These are phyloP conservation scores for Fomitopsis palustris DNA, from an alignment of 1,284 basidiomycete species.

Conservation along the genomic window DNA sequence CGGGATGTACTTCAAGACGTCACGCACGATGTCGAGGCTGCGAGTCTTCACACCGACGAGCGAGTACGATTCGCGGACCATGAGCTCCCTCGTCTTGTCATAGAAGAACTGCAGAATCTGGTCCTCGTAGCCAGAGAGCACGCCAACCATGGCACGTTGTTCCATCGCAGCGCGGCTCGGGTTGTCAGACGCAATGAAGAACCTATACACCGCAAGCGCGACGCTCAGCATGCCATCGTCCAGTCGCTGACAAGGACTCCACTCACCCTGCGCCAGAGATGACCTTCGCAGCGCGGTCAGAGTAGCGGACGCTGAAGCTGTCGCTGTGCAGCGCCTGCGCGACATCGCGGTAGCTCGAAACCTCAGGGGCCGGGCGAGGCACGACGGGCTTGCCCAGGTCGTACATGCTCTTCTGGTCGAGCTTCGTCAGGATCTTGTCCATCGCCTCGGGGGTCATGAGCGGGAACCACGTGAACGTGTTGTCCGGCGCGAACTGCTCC, in stretches of 20 bases:
- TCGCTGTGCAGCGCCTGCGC: constrained; percentile 47
- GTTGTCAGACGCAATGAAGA: constrained; percentile 55
- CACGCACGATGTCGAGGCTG: constrained; percentile 66
- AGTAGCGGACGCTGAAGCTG: constrained; percentile 48
- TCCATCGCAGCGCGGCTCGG: constrained; percentile 38
- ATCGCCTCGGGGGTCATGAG: constrained; percentile 74
- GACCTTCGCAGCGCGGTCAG: constrained; percentile 45
- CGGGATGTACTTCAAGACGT: constrained; percentile 66
- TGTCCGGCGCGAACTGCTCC: constrained; percentile 62
- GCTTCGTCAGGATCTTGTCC: constrained; percentile 51
- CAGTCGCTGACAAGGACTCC: background rate
- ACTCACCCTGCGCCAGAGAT: constrained; percentile 57
- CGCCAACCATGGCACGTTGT: constrained; percentile 45
- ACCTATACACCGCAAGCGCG: constrained; percentile 23
- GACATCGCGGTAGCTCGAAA: constrained; percentile 50
- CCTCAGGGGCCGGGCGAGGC: constrained; percentile 23
- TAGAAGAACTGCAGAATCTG: constrained; percentile 59
- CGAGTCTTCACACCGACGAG: constrained; percentile 47
- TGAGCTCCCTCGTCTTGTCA: constrained; percentile 53
- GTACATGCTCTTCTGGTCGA: constrained; percentile 53
- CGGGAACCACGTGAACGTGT: constrained; percentile 83
- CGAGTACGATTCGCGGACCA: constrained; percentile 49
- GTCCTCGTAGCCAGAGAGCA: constrained; percentile 42
- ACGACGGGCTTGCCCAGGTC: constrained; percentile 43
- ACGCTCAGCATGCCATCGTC: background rate